A percentile compares a stretch with the other conserved stretches of the same genome.
These are phyloP conservation scores for Grosmannia serpens DNA, from an alignment of 2,329 filamentous ascomycete genomes.

Conservation along the genomic window DNA sequence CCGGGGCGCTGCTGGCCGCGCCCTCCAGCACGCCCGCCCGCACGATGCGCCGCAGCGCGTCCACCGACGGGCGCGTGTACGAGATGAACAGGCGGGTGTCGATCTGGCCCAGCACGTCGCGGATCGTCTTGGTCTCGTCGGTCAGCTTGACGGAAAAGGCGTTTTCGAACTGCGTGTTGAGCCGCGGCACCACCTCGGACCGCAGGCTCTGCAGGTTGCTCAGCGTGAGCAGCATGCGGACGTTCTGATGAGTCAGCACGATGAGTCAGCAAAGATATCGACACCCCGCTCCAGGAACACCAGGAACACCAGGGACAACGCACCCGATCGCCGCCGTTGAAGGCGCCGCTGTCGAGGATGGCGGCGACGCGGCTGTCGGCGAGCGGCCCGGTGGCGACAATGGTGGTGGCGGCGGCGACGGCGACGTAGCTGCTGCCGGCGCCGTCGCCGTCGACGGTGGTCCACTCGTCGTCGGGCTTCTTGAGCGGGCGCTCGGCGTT, in stretches of 20 bases:
- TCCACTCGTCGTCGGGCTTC: conserved; percentile 53
- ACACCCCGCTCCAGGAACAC: not conserved
- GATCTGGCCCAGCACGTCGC: conserved; percentile 82
- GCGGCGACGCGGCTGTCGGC: conserved; percentile 18
- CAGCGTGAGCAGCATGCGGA: conserved; percentile 86
- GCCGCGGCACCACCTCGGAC: conserved; percentile 67
- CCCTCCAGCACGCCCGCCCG: conserved; percentile 53
- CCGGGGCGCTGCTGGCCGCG: conserved; percentile 44
- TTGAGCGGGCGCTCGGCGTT: conserved; percentile 72
- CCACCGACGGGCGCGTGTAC: conserved; percentile 71
- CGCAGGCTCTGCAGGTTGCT: conserved; percentile 83
- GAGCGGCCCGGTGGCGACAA: conserved; percentile 6
- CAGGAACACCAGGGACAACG: conserved; percentile 15
- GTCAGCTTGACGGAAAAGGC: conserved; percentile 89
- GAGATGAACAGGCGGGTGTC: conserved; percentile 84
- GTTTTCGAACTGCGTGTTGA: conserved; percentile 89
- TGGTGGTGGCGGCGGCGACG: conserved; percentile 1
- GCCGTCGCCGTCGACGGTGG: conserved; percentile 24
- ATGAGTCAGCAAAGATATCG: not conserved
- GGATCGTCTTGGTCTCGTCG: conserved; percentile 85
- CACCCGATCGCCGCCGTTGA: conserved; percentile 46
- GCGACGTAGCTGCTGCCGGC: conserved; percentile 25
- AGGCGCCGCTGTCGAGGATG: conserved; percentile 29
- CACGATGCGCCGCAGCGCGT: conserved; percentile 58
- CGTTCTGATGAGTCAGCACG: conserved; percentile 46